Base-by-base conservation (phyloP, 2,329 filamentous ascomycete species). In the Coniochaeta sp. region DNA sequence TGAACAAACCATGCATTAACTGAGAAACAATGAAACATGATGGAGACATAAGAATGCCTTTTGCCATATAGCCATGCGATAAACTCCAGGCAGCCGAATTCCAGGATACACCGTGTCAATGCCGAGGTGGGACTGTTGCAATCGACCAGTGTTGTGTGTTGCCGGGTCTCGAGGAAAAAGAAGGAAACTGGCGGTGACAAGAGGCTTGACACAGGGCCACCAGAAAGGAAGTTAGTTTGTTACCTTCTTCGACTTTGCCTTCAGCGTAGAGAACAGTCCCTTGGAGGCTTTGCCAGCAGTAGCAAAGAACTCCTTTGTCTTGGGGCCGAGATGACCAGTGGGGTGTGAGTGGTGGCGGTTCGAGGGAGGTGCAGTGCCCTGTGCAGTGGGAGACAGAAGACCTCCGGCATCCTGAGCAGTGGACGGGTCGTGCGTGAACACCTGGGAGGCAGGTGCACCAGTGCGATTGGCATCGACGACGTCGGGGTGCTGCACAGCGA, bases 231-330 rank as follows among this genome's bases (percentile, higher is more conserved):
- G 16, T 80, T 75, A 86, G 73, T 83, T 79, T 84, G 89, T 90
- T 87, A 91, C 88, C 89, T 95, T 95, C 70, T 89, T 92, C 71
- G 81, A 92, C 72, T 88, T 92, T 59, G 91, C 89, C 72, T 95
- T 95, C 14, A 48, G 20, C 58, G 87, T 90, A 67, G 45, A 48
- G 45, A 96, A 85, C 57, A 96, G 70, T 50, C 91, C 92, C 73
- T 96, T 96, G 48, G 91, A 91, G 53, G 90, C 89, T 65, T 89
- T 91, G 50, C 89, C 90, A 51, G 91, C 91, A 20, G 86, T 86
- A 58, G 94, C 88, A 64, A 96, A 78, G 26, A 96, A 73, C 61
- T 95, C 91, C 72, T 96, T 96, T 66, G 91, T 85, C 73, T 91
- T 92, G 33, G 85, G 80, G 60, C 89, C 87, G 65, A 91, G 81